These are phyloP conservation scores for Tylopilus rubrobrunneus DNA, from an alignment of 768 basidiomycete species.

Conservation along the genomic window DNA sequence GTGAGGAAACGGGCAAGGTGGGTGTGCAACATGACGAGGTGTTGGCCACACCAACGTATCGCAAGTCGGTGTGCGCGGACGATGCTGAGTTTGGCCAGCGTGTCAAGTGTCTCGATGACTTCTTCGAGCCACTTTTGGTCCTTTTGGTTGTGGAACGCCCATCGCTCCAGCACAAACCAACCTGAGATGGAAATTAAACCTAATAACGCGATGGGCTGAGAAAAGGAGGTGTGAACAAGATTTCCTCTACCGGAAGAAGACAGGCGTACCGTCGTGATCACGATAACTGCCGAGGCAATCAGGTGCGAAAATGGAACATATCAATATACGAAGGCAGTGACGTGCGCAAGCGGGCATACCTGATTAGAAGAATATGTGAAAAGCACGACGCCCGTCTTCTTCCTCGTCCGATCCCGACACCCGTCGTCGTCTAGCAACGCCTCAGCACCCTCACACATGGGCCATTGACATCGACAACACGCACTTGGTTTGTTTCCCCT, in stretches of 20 bases:
- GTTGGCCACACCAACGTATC: conserved; percentile 20
- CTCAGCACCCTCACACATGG: too few relatives aligned
- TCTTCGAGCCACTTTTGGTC: conserved; percentile 46
- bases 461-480: too few relatives aligned
- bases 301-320: conserved; percentile 36
- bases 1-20: conserved; percentile 9
- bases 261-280: conserved; percentile 54
- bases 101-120: conserved; percentile 27
- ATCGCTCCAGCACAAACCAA: conserved; percentile 50
- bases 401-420: too few relatives aligned
- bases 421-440: too few relatives aligned
- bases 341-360: conserved; percentile 38
- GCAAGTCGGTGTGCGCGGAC: conserved; percentile 25
- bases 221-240: too few relatives aligned
- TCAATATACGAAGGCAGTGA: background rate
- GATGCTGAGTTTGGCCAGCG: conserved; percentile 18
- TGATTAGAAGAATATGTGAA: conserved; percentile 72
- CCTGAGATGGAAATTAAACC: conserved; percentile 45
- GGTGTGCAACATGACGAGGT: conserved; percentile 5
- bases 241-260: background rate
- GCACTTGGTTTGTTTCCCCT: too few relatives aligned
- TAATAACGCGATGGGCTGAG: conserved; percentile 30
- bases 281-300: conserved; percentile 64
- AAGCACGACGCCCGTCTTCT: conserved; percentile 69
- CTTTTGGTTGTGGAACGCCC: conserved; percentile 39